phyloP scores from a whole-genome alignment of 129 eudicot species.

The Escallonia rubra region DNA sequence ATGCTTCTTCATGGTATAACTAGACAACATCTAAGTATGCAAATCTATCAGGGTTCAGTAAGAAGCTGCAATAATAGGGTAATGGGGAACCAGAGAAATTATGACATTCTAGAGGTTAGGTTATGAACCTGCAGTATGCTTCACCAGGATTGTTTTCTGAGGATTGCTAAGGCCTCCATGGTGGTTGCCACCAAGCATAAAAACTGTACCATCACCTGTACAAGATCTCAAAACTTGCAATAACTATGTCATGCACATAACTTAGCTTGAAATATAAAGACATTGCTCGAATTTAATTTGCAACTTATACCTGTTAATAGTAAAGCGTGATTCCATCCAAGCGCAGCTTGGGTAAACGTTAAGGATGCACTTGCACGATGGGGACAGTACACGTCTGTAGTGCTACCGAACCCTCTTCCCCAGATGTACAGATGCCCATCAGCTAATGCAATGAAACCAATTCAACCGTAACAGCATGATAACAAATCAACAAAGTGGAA shows the following conservation, averaged over 20 bases:
- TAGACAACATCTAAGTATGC: too few relatives aligned
- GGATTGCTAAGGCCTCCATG: conserved; percentile 53
- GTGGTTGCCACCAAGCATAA: conserved; percentile 66
- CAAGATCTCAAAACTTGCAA: background rate
- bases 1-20: too few relatives aligned
- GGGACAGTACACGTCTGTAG: conserved; percentile 42
- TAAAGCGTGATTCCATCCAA: conserved; percentile 90
- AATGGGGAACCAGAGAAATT: too few relatives aligned
- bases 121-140: conserved; percentile 14
- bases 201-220: conserved; percentile 55
- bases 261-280: background rate
- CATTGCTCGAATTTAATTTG: too few relatives aligned
- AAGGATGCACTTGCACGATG: conserved; percentile 22
- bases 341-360: conserved; percentile 49
- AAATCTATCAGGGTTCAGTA: too few relatives aligned
- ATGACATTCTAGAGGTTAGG: background rate
- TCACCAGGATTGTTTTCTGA: conserved; percentile 19
- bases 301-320: conserved; percentile 36
- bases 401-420: conserved; percentile 79
- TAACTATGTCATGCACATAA: background rate
- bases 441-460: conserved; percentile 23
- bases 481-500: background rate
- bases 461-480: background rate
- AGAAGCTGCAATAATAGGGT: too few relatives aligned
- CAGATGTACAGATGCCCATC: conserved; percentile 67